phyloP scores from a whole-genome alignment of 768 basidiomycete species.

The Termitomyces sp. region DNA sequence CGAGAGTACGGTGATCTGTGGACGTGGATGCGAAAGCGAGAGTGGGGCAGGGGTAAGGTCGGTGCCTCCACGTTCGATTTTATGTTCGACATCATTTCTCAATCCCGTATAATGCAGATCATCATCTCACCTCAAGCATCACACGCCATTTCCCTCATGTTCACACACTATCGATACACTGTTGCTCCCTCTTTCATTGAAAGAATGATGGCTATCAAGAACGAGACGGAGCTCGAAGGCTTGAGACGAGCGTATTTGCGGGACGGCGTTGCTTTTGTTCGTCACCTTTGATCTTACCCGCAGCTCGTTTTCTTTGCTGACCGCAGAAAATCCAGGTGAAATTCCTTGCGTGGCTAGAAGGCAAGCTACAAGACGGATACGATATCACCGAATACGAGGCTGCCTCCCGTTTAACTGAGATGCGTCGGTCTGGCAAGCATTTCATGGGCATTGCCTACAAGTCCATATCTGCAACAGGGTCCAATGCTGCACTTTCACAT shows the following conservation, averaged over 20 bases:
- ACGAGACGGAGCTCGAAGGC: constrained; percentile 80
- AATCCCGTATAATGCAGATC: constrained; percentile 34
- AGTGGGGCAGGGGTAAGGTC: constrained; percentile 81
- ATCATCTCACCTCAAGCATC: constrained; percentile 74
- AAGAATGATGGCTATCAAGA: constrained; percentile 85
- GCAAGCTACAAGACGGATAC: constrained; percentile 72
- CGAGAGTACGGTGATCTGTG: constrained; percentile 77
- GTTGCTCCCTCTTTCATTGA: constrained; percentile 70
- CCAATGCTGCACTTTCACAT: constrained; percentile 94
- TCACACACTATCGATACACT: constrained; percentile 81
- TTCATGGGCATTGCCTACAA: constrained; percentile 88
- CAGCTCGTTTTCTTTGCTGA: constrained; percentile 13
- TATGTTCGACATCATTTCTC: constrained; percentile 4
- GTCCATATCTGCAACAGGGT: constrained; percentile 85
- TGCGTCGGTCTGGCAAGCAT: constrained; percentile 64
- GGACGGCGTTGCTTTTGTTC: constrained; percentile 82
- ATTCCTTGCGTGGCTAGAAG: constrained; percentile 92
- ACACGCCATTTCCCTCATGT: constrained; percentile 82
- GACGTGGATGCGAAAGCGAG: constrained; percentile 70
- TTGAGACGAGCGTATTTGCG: constrained; percentile 81
- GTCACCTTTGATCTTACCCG: constrained; percentile 29
- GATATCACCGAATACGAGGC: constrained; percentile 93
- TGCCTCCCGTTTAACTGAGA: constrained; percentile 78
- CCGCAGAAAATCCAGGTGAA: constrained; percentile 40
- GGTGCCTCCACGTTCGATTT: constrained; percentile 6